A percentile compares a stretch with the other conserved stretches of the same genome.
Evolutionary conservation across 768 basidiomycete species (phyloP).

Genomic region (Termitomyces sp.): DNA sequence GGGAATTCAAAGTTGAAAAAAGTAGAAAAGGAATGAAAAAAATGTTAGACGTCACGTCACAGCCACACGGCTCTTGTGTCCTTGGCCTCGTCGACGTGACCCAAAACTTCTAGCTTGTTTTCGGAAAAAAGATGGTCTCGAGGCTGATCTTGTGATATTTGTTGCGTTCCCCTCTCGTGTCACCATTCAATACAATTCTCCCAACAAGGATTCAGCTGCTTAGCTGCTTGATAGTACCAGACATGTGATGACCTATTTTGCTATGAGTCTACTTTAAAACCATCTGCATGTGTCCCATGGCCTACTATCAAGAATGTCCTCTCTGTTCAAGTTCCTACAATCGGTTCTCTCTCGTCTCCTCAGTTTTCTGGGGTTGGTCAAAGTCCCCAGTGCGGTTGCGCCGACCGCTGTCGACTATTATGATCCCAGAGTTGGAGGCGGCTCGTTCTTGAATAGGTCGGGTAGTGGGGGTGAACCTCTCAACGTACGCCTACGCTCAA

Average conservation of each 20-base stretch:
- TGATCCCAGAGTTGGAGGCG: constrained; percentile 15
- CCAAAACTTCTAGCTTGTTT: background rate
- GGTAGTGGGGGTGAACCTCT: constrained; percentile 20
- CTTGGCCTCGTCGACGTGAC: background rate
- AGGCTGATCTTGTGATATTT: constrained; percentile 2
- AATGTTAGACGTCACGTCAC: background rate
- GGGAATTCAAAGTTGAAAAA: background rate
- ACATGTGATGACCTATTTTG: background rate
- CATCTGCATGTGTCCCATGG: background rate
- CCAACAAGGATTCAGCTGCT: constrained; percentile 1
- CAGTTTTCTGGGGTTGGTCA: background rate
- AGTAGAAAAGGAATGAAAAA: background rate
- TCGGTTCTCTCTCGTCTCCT: background rate
- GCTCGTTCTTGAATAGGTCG: constrained; percentile 19
- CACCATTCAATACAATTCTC: background rate
- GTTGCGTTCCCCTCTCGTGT: background rate
- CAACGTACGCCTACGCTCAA: constrained; percentile 19
- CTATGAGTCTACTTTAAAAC: background rate
- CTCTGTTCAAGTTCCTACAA: background rate
- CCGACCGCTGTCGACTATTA: constrained; percentile 13
- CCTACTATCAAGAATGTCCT: background rate
- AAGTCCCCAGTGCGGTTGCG: background rate
- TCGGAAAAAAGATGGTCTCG: background rate
- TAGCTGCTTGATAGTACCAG: background rate
- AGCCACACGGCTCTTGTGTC: background rate